Evolutionary conservation across 2,329 filamentous ascomycete genomes (phyloP), one percentile per base, ranked within the genome.

Genomic region (Cordyceps farinosa): DNA sequence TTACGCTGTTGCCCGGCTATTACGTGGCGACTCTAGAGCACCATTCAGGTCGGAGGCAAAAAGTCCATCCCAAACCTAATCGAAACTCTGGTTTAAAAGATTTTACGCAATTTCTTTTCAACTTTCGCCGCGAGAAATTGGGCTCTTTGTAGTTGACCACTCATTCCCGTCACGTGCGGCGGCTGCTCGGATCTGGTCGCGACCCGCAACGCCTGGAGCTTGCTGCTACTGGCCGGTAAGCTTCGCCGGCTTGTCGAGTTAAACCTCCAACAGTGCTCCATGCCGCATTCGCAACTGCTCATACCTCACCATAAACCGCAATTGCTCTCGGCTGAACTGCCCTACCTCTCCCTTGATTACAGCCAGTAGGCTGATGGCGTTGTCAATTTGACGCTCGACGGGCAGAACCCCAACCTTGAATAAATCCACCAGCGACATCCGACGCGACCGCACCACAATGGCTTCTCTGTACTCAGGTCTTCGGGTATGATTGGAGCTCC

Each of bases 281-380:
- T 15, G 29, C 42, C 36, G 30, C 17, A 58, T 27, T 15, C 11
- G 9, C 22, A n/a, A 6, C 32, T 17, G 32, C 45, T 50, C n/a
- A 29, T 32, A n/a, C 22, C 15, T 10, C 17, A 5, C 22, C 13
- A 11, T 15, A 9, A 22, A 13, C 32, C 32, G 15, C 56, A 22
- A 59, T 59, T 30, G 56, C 32, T 32, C 4, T 1, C 13, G 11
- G n/a, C 42, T 22, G 10, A 5, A 38, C 30, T 11, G 11, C 22
- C n/a, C 8, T 32, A 5, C 10, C 17, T 34, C 7, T 13, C 27
- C 8, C 27, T 11, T n/a, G 7, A 38, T 8, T 22, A 10, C 22
- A 48, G 44, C 45, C 56, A 30, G 29, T 34, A n/a, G 54, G 56
- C 45, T 32, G 45, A 59, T 59, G 56, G 56, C 45, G 45, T 32